Percentiles rank a stretch among this genome's conserved stretches.
phyloP scores from a whole-genome alignment of 2,329 filamentous ascomycete genomes.

The Aureobasidium zeae region DNA sequence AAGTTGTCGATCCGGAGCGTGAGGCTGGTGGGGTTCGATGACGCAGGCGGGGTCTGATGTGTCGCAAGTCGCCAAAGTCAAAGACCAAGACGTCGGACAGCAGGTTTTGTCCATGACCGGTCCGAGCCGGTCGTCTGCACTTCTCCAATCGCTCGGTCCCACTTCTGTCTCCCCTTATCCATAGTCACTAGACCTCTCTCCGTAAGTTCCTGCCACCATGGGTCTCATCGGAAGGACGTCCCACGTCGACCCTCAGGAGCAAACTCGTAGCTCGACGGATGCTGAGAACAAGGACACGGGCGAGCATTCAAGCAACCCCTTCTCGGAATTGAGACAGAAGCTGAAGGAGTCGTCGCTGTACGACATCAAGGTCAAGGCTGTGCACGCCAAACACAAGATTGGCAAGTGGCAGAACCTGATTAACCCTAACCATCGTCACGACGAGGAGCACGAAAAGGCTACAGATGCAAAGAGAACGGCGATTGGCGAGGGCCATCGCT shows the following conservation, averaged over 20 bases:
- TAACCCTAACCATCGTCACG: conserved; percentile 84
- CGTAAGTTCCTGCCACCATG: conserved; percentile 13
- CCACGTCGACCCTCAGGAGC: conserved; percentile 3
- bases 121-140: too few relatives aligned
- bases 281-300: conserved; percentile 1
- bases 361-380: conserved; percentile 44
- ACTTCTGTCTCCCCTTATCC: too few relatives aligned
- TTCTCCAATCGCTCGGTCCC: too few relatives aligned
- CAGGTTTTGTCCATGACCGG: too few relatives aligned
- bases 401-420: conserved; percentile 60
- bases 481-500: conserved; percentile 67
- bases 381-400: conserved; percentile 52
- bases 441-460: conserved; percentile 78
- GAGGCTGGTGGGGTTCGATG: too few relatives aligned
- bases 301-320: conserved; percentile 21
- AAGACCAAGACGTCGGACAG: too few relatives aligned
- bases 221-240: conserved; percentile 14
- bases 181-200: too few relatives aligned
- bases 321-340: conserved; percentile 33
- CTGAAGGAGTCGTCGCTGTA: conserved; percentile 39
- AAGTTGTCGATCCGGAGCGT: too few relatives aligned
- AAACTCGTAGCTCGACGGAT: neutral
- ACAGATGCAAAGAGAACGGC: conserved; percentile 71
- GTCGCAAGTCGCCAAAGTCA: too few relatives aligned
- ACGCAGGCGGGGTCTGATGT: too few relatives aligned